These are phyloP conservation scores for Harrya chromipes DNA, from an alignment of 768 basidiomycete species.

Conservation along the genomic window DNA sequence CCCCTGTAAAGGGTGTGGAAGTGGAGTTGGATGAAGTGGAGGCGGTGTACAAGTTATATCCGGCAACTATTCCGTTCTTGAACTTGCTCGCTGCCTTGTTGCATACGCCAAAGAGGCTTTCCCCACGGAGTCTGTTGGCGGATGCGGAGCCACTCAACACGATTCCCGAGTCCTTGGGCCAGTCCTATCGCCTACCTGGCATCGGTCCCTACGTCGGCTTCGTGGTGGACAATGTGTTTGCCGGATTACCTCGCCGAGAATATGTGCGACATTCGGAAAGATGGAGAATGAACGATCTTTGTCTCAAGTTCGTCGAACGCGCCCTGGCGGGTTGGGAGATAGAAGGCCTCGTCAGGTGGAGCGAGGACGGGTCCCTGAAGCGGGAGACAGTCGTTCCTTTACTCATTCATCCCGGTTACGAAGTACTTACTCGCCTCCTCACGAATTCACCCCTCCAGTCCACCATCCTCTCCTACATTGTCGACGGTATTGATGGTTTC, in stretches of 20 bases:
- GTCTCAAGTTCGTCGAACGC: conserved; percentile 82
- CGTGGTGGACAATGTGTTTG: conserved; percentile 86
- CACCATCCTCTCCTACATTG: conserved; percentile 73
- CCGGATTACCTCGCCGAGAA: conserved; percentile 70
- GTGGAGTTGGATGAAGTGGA: conserved; percentile 89
- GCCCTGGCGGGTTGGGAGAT: conserved; percentile 80
- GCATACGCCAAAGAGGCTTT: conserved; percentile 74
- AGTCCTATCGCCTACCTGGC: conserved; percentile 76
- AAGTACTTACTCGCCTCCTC: conserved; percentile 76
- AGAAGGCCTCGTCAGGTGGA: conserved; percentile 59
- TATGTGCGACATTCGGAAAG: conserved; percentile 72
- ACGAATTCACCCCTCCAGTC: conserved; percentile 69
- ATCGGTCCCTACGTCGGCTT: conserved; percentile 82
- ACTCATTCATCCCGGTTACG: conserved; percentile 82
- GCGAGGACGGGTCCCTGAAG: conserved; percentile 51
- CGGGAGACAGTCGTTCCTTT: conserved; percentile 53
- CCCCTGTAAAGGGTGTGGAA: conserved; percentile 74
- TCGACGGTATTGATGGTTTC: conserved; percentile 76
- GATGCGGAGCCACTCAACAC: conserved; percentile 66
- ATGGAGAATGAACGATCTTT: conserved; percentile 85
- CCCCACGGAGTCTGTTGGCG: conserved; percentile 54
- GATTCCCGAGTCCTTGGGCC: conserved; percentile 76
- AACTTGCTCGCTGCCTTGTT: conserved; percentile 78
- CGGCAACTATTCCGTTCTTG: conserved; percentile 86
- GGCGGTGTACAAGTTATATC: conserved; percentile 71